Conservation (phyloP, 2,329 filamentous ascomycete species). For the Cladosporium sp. region DNA sequence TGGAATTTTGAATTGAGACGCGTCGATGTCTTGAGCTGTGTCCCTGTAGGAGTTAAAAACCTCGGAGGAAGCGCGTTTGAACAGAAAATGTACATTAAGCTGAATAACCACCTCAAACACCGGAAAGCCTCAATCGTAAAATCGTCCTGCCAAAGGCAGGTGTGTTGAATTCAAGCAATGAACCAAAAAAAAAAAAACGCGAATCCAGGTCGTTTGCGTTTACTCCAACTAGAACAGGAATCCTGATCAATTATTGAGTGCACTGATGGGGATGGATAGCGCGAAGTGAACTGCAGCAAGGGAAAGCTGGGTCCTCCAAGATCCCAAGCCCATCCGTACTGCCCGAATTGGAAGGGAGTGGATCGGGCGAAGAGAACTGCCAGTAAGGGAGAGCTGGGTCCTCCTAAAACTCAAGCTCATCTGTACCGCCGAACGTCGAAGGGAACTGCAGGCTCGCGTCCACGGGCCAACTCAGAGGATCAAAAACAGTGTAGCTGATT, state of each 20-base stretch:
- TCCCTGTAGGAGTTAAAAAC: neutral
- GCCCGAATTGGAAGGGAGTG: conserved; percentile 50
- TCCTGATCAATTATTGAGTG: too few relatives aligned
- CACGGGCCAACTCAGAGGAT: conserved; percentile 90
- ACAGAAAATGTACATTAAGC: neutral
- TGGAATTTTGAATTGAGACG: neutral
- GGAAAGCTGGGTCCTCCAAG: neutral
- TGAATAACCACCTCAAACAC: neutral
- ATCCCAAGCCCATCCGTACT: conserved; percentile 15
- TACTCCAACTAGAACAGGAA: neutral
- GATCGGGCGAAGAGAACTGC: neutral
- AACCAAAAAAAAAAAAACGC: neutral
- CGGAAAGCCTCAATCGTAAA: neutral
- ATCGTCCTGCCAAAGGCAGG: neutral
- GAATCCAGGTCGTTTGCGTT: neutral
- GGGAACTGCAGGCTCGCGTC: conserved; percentile 76
- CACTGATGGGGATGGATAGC: too few relatives aligned
- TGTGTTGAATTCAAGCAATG: neutral
- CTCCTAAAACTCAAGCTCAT: conserved; percentile 16
- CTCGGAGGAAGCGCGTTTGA: neutral
- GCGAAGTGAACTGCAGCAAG: neutral
- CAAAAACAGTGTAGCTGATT: conserved; percentile 74
- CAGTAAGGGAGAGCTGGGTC: neutral
- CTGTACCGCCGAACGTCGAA: conserved; percentile 42
- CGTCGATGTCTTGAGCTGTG: neutral